A percentile compares a stretch with the other conserved stretches of the same genome.
Conservation (phyloP, 2,329 filamentous ascomycete species). For the Truncatella angustata region DNA sequence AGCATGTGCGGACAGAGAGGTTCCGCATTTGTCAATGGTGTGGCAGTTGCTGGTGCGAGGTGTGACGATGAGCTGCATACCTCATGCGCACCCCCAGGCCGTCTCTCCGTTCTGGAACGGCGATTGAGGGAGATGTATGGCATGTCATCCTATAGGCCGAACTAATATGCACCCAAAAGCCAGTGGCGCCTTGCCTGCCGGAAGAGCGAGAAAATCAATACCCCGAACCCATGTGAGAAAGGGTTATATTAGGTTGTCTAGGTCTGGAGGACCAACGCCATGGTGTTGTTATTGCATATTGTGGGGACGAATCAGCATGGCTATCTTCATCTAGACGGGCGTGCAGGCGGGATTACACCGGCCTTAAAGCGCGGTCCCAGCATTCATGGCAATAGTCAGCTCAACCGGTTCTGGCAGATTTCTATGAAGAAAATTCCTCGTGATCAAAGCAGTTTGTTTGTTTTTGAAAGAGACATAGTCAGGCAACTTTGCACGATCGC, state of each 20-base stretch:
- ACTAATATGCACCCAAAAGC: neutral
- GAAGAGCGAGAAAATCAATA: neutral
- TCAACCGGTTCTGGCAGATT: too few species aligned
- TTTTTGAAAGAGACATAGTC: too few species aligned
- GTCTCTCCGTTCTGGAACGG: neutral
- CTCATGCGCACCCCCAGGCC: neutral
- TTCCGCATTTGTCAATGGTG: constrained; percentile 5
- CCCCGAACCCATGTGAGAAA: neutral
- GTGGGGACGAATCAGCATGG: neutral
- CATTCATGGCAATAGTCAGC: too few species aligned
- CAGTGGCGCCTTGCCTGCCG: neutral
- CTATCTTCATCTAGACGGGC: too few species aligned
- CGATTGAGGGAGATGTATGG: neutral
- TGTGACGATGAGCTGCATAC: neutral
- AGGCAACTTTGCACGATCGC: too few species aligned
- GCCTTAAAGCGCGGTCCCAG: too few species aligned
- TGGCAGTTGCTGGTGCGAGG: constrained; percentile 5
- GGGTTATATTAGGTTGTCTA: neutral
- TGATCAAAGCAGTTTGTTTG: too few species aligned
- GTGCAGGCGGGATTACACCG: too few species aligned
- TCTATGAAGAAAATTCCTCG: too few species aligned
- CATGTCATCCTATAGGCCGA: neutral
- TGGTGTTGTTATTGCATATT: too few species aligned
- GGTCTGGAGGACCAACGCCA: neutral
- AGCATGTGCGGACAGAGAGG: neutral